Base-by-base conservation (phyloP, 306 rosid genomes). In the Lablab purpureus region DNA sequence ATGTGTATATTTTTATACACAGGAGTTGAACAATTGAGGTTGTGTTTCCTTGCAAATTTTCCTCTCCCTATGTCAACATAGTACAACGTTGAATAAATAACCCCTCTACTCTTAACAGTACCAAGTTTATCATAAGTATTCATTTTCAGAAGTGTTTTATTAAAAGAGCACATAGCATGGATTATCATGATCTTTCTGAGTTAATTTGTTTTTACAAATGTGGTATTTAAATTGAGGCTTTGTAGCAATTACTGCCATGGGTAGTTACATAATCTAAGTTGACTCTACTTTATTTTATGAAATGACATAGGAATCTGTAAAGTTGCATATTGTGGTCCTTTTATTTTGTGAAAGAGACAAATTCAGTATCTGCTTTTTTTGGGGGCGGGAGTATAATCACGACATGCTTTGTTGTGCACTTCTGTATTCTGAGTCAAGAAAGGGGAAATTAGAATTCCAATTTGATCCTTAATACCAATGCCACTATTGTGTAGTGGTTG, bases 291-390 rank as follows among this genome's bases (percentile, higher is more conserved):
- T n/a, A 32, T 70, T 56, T 43, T 23, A 45, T 56, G 50, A 52
- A 63, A 32, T 71, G 75, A 67, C 52, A n/a, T 15, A 32, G 34
- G 17, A 46, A 73, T 60, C 36, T 55, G 65, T 27, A 21, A 41
- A 41, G 22, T 62, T 36, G 18, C 19, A 50, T 80, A n/a, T 60
- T 32, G 27, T 19, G 54, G 54, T 56, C 46, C 32, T 69, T 41
- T 47, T 51, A 62, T 73, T 65, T 73, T 10, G 28, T 73, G 36
- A 54, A 49, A 28, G 23, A 27, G 51, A 80, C 30, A 74, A 74
- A 43, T 55, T 76, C 46, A 63, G 54, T 59, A 22, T 67, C 27
- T 25, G 49, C 4, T 66, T 13, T 68, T 67, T n/a, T 25, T 47
- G 4, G 7, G 28, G 28, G 11, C 5, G 0, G 9, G 68, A 30